Evolutionary conservation across 1,284 basidiomycete species (phyloP), one percentile per base, ranked within the genome.

Genomic region (Golubevia sp.): DNA sequence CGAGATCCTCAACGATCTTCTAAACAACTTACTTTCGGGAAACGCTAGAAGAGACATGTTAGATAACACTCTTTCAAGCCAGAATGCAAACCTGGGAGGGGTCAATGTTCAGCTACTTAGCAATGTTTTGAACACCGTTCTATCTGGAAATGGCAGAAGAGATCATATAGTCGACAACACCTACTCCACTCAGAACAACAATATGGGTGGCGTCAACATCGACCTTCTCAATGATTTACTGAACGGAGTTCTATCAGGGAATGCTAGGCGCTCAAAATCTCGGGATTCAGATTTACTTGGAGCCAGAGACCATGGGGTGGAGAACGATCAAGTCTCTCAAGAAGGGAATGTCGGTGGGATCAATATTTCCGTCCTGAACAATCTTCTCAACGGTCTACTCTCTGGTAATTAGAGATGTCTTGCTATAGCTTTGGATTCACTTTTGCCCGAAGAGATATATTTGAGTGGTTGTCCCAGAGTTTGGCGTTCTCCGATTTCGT

Each of bases 361-460:
- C 62, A 74, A 74, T 48, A 44, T 74, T 25, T 66, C 63, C 25
- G 59, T 74, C 18, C 66, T 72, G 26, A 68, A 74, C 70, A 69
- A 71, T 56, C 53, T 74, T 26, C 62, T 74, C 25, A 71, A 71
- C 49, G 70, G 70, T n/a, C 61, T 74, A 8, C 64, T 73, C 13
- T 59, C 60, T 51, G 56, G 56, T 27, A 27, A 27, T 20, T 18
- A 44, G 18, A 44, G n/a, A n/a, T n/a, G n/a, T n/a, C n/a, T n/a
- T n/a, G n/a, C n/a, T n/a, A n/a, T n/a, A n/a, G n/a, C n/a, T n/a
- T n/a, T n/a, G n/a, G n/a, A n/a, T n/a, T n/a, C n/a, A n/a, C n/a
- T n/a, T n/a, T n/a, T n/a, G n/a, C n/a, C n/a, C n/a, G n/a, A n/a
- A n/a, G n/a, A n/a, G n/a, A n/a, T n/a, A n/a, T n/a, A n/a, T n/a